Evolutionary conservation across 768 basidiomycete genomes (phyloP).

Genomic region (Trametopsis cervina): DNA sequence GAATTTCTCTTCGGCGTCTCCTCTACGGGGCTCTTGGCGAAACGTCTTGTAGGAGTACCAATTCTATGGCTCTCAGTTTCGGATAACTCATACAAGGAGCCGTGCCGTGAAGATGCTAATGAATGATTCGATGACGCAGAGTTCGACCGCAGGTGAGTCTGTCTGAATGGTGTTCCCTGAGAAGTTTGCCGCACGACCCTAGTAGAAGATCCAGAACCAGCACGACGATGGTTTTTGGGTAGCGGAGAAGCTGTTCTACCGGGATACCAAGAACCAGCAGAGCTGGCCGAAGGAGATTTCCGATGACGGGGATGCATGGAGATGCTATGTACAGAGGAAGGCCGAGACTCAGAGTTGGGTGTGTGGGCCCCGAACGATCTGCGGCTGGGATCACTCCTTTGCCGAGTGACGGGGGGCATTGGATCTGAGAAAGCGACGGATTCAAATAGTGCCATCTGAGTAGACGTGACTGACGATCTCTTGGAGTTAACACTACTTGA

Average conservation of each 20-base stretch:
- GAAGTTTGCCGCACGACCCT: conserved; percentile 67
- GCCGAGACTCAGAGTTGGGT: conserved; percentile 86
- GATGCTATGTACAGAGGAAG: conserved; percentile 82
- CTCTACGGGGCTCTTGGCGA: conserved; percentile 42
- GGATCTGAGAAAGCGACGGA: conserved; percentile 41
- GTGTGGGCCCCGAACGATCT: conserved; percentile 76
- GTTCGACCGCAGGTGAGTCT: conserved; percentile 60
- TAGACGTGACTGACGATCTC: conserved; percentile 52
- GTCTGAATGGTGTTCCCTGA: conserved; percentile 13
- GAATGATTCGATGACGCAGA: conserved; percentile 80
- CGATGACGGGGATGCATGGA: conserved; percentile 52
- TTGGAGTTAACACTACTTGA: conserved; percentile 91
- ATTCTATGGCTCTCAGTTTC: conserved; percentile 62
- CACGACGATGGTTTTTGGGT: conserved; percentile 71
- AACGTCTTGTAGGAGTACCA: conserved; percentile 54
- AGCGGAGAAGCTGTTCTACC: conserved; percentile 70
- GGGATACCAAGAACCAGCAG: conserved; percentile 54
- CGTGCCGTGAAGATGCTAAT: conserved; percentile 65
- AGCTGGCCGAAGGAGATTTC: conserved; percentile 74
- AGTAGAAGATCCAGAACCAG: conserved; percentile 77
- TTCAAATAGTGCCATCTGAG: conserved; percentile 43
- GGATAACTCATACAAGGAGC: conserved; percentile 70
- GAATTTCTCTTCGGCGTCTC: conserved; percentile 32
- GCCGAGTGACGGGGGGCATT: conserved; percentile 33
- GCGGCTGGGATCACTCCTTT: conserved; percentile 48